Evolutionary conservation across 768 basidiomycete species (phyloP).

Genomic region (Filobasidium floriforme): DNA sequence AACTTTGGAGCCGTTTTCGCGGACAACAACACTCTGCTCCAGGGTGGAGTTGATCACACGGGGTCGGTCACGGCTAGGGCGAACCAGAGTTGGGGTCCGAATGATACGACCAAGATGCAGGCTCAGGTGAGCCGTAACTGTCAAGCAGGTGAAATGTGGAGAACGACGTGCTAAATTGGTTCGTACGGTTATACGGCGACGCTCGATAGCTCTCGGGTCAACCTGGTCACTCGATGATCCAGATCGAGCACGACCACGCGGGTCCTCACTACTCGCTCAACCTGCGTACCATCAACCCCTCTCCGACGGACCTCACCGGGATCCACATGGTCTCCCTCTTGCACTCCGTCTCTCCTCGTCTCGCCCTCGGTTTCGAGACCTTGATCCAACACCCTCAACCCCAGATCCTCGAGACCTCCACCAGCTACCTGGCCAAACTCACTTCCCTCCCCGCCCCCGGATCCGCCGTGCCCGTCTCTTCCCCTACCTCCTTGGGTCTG

Average conservation of each 20-base stretch:
- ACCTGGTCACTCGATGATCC: conserved; percentile 76
- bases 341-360: conserved; percentile 81
- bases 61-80: conserved; percentile 79
- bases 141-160: not conserved
- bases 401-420: conserved; percentile 56
- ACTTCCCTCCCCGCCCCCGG: conserved; percentile 41
- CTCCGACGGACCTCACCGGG: conserved; percentile 74
- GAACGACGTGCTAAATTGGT: not conserved
- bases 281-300: conserved; percentile 83
- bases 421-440: conserved; percentile 45
- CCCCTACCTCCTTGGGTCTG: conserved; percentile 26
- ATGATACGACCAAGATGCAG: conserved; percentile 74
- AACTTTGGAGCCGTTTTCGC: conserved; percentile 92
- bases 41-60: conserved; percentile 89
- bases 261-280: conserved; percentile 81
- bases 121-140: conserved; percentile 58
- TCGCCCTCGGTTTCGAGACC: conserved; percentile 79
- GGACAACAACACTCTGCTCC: conserved; percentile 71
- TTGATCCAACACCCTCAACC: conserved; percentile 68
- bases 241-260: conserved; percentile 86
- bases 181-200: conserved; percentile 1
- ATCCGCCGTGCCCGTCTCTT: conserved; percentile 31
- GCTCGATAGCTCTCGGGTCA: conserved; percentile 27
- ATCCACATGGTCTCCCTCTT: conserved; percentile 87
- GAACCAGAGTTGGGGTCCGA: conserved; percentile 78